Evolutionary conservation across 2,329 filamentous ascomycete genomes (phyloP).

Genomic region (Cladophialophora psammophila): DNA sequence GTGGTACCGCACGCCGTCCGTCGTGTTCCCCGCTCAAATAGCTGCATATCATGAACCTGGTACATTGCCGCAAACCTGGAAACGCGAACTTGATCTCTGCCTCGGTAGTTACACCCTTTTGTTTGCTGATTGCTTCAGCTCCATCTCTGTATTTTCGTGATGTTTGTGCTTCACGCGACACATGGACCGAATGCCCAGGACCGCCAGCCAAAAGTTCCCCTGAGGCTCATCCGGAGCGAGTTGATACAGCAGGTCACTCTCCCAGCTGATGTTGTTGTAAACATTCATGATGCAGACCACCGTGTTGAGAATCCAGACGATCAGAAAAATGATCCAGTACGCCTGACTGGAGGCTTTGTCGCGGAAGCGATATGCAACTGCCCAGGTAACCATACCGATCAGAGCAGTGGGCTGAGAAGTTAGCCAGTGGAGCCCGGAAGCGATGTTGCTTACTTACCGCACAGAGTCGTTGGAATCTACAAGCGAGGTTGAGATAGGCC

Average conservation of each 20-base stretch:
- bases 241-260: conserved; percentile 34
- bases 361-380: conserved; percentile 32
- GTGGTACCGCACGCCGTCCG: neutral
- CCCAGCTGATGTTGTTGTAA: conserved; percentile 37
- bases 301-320: conserved; percentile 31
- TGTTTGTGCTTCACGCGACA: conserved; percentile 19
- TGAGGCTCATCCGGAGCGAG: conserved; percentile 31
- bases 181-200: conserved; percentile 28
- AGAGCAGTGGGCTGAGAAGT: conserved; percentile 28
- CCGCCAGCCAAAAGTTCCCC: conserved; percentile 31
- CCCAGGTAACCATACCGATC: conserved; percentile 35
- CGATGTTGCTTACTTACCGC: conserved; percentile 21
- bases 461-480: conserved; percentile 32
- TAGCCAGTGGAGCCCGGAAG: conserved; percentile 1
- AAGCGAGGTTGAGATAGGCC: conserved; percentile 33
- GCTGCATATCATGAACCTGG: neutral
- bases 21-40: neutral
- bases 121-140: conserved; percentile 18
- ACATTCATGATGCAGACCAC: conserved; percentile 37
- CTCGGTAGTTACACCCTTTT: conserved; percentile 6
- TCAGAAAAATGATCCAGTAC: conserved; percentile 35
- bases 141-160: conserved; percentile 16
- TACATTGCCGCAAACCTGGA: conserved; percentile 43
- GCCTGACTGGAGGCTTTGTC: conserved; percentile 31
- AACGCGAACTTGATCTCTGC: neutral